Evolutionary conservation across 352 stramenopile genomes (phyloP).

Genomic region (Phytophthora parvispora): DNA sequence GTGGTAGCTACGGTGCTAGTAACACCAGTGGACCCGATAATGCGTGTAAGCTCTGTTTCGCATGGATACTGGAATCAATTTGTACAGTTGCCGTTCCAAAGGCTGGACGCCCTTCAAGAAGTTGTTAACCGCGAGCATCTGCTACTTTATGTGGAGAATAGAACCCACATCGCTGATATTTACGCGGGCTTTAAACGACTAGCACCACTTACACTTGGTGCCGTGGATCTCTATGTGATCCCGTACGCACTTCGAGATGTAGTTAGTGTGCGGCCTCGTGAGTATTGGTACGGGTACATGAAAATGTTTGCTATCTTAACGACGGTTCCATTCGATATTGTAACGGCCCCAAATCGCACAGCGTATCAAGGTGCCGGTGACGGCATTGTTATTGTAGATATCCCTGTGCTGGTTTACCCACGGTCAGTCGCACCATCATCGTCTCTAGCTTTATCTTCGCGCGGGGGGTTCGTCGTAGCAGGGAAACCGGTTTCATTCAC

Average conservation of each 20-base stretch:
- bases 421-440: slow-evolving; percentile 19
- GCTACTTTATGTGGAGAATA: slow-evolving; percentile 50
- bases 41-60: slow-evolving; percentile 20
- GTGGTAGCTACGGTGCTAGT: slow-evolving; percentile 38
- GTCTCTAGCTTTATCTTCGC: slow-evolving; percentile 9
- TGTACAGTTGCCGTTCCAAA: slow-evolving; percentile 51
- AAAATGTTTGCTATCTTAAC: slow-evolving; percentile 54
- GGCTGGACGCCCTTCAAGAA: slow-evolving; percentile 42
- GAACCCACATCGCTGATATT: slow-evolving; percentile 41
- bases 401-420: slow-evolving; percentile 47
- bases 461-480: slow-evolving; percentile 16
- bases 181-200: slow-evolving; percentile 45
- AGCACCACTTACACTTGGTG: slow-evolving; percentile 23
- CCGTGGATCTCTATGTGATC: slow-evolving; percentile 42
- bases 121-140: slow-evolving; percentile 45
- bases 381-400: slow-evolving; percentile 49
- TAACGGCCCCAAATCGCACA: slow-evolving; percentile 23
- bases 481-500: slow-evolving; percentile 32
- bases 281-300: slow-evolving; percentile 45
- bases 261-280: slow-evolving; percentile 35
- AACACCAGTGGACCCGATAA: slow-evolving; percentile 35
- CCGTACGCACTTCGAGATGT: slow-evolving; percentile 39
- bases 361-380: slow-evolving; percentile 41
- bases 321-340: slow-evolving; percentile 54
- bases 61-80: slow-evolving; percentile 43